A percentile compares a stretch with the other conserved stretches of the same genome.
phyloP scores from a whole-genome alignment of 202 grass and related monocot species.

The Setaria italica region DNA sequence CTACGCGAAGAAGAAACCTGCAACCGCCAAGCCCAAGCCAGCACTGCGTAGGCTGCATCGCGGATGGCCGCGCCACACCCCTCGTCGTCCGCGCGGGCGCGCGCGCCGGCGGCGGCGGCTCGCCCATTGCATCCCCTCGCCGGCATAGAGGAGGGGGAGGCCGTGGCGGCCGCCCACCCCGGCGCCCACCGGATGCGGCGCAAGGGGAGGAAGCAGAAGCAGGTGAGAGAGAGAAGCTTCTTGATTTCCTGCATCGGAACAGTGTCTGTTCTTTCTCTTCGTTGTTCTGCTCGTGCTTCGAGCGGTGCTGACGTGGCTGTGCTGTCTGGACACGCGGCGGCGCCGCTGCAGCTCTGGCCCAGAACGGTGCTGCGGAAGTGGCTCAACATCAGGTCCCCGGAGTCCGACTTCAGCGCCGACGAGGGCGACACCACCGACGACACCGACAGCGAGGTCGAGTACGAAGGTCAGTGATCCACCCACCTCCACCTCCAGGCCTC shows the following conservation, averaged over 20 bases:
- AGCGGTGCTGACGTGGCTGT: slow-evolving; percentile 21
- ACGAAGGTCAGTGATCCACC: slow-evolving; percentile 66
- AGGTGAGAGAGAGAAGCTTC: slow-evolving; percentile 45
- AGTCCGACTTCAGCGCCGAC: slow-evolving; percentile 94
- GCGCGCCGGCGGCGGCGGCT: neutral
- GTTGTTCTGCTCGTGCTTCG: neutral
- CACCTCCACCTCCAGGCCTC: neutral
- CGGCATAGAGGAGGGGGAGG: neutral
- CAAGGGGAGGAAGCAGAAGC: slow-evolving; percentile 72
- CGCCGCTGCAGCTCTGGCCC: slow-evolving; percentile 77
- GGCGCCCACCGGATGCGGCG: slow-evolving; percentile 40
- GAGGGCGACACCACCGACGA: slow-evolving; percentile 79
- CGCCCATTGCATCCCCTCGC: slow-evolving; percentile 51
- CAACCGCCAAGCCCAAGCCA: neutral
- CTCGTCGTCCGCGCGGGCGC: slow-evolving; percentile 41
- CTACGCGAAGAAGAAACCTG: neutral
- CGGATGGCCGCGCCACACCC: neutral
- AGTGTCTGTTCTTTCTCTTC: neutral
- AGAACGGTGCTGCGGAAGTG: slow-evolving; percentile 88
- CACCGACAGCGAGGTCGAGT: slow-evolving; percentile 71
- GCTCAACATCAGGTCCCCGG: slow-evolving; percentile 90
- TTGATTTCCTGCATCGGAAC: neutral
- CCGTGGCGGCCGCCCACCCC: neutral
- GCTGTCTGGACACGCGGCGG: slow-evolving; percentile 38
- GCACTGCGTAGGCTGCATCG: neutral